Conservation (phyloP, 192 early-diverging fungal species). For the Diversispora eburnea region DNA sequence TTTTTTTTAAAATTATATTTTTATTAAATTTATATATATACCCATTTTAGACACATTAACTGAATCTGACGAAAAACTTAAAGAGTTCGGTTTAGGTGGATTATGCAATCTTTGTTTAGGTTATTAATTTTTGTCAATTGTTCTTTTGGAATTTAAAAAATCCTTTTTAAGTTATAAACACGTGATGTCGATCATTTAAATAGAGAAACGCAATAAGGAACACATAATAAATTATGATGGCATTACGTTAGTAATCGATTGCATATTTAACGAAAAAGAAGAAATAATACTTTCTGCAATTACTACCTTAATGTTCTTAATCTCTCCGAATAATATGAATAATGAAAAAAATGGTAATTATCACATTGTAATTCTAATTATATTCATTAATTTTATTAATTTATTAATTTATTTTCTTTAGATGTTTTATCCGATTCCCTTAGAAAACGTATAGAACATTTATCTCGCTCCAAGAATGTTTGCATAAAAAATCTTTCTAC, state of each 20-base stretch:
- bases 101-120: constrained; percentile 29
- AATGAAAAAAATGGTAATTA: neutral
- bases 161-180: neutral
- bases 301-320: constrained; percentile 13
- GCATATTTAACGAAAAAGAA: constrained; percentile 17
- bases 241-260: constrained; percentile 20
- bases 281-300: constrained; percentile 14
- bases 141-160: neutral
- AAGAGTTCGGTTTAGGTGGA: constrained; percentile 29
- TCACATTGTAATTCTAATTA: neutral
- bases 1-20: neutral
- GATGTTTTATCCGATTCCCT: constrained; percentile 13
- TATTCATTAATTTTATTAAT: neutral
- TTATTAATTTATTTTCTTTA: neutral
- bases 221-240: constrained; percentile 26
- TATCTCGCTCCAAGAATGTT: constrained; percentile 1
- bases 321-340: neutral
- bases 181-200: neutral
- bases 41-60: constrained; percentile 17
- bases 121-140: neutral
- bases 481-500: constrained; percentile 7
- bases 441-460: neutral
- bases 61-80: constrained; percentile 22
- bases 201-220: constrained; percentile 17
- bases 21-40: neutral